Percentiles rank a stretch among this genome's conserved stretches.
Conservation (phyloP, 257 asterid species). For the Paulownia fortunei region DNA sequence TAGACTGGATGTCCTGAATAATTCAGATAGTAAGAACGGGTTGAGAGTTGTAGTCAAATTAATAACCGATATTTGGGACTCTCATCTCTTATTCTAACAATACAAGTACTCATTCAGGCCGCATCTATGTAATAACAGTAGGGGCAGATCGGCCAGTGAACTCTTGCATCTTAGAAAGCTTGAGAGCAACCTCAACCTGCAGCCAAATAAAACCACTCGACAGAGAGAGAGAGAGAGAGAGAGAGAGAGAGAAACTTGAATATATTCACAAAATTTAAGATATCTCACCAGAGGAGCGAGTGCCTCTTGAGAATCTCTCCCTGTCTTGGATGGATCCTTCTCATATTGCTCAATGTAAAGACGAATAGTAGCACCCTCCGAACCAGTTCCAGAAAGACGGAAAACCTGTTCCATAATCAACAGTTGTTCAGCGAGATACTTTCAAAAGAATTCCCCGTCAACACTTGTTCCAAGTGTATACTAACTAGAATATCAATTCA, state of each 20-base stretch:
- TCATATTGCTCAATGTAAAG: constrained; percentile 94
- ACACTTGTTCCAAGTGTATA: too few relatives aligned
- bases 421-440: neutral
- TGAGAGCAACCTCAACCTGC: constrained; percentile 93
- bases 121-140: constrained; percentile 79
- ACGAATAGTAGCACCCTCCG: constrained; percentile 98
- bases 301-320: constrained; percentile 84
- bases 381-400: constrained; percentile 99
- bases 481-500: too few relatives aligned
- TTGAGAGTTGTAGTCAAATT: too few relatives aligned
- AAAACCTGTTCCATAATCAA: constrained; percentile 61
- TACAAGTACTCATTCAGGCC: neutral
- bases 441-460: too few relatives aligned
- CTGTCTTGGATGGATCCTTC: constrained; percentile 80
- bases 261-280: too few relatives aligned
- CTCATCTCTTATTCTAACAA: neutral
- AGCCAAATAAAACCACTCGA: neutral
- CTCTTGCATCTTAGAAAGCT: constrained; percentile 89
- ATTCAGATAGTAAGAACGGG: too few relatives aligned
- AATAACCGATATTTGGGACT: too few relatives aligned
- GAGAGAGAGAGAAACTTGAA: too few relatives aligned
- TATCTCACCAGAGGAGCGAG: constrained; percentile 94
- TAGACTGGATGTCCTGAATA: too few relatives aligned
- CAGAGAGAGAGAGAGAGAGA: too few relatives aligned
- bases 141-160: constrained; percentile 94